Evolutionary conservation across 2,329 filamentous ascomycete species (phyloP).

Genomic region (Cytospora mali): DNA sequence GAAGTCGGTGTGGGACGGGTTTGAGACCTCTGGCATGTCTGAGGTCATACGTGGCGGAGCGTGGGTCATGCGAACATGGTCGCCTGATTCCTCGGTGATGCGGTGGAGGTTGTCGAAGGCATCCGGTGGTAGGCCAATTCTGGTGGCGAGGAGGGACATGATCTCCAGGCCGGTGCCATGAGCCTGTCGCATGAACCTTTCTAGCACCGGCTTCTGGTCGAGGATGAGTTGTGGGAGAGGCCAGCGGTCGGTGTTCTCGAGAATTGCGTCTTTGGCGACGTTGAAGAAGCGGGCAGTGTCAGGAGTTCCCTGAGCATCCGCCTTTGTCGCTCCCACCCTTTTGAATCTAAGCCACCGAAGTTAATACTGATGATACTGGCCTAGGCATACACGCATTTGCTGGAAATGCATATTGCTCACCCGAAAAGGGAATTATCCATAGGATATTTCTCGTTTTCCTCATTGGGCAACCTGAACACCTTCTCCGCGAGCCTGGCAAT

Average conservation of each 20-base stretch:
- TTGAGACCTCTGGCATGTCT: conserved; percentile 28
- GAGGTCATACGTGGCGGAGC: conserved; percentile 23
- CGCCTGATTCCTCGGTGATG: conserved; percentile 25
- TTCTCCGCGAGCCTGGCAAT: conserved; percentile 26
- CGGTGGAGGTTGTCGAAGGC: conserved; percentile 24
- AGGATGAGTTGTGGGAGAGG: conserved; percentile 17
- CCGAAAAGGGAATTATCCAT: conserved; percentile 27
- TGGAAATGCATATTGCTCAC: not conserved
- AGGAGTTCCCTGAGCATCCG: conserved; percentile 24
- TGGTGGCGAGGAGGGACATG: conserved; percentile 20
- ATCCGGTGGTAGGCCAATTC: conserved; percentile 19
- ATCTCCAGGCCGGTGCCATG: conserved; percentile 24
- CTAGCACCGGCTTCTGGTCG: conserved; percentile 21
- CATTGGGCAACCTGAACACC: conserved; percentile 23
- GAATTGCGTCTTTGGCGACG: conserved; percentile 29
- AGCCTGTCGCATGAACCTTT: conserved; percentile 22
- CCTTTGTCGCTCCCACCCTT: conserved; percentile 21
- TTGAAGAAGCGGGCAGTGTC: conserved; percentile 29
- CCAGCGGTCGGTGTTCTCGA: conserved; percentile 26
- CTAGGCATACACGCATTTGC: not conserved
- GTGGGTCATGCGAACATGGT: conserved; percentile 29
- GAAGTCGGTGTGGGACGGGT: conserved; percentile 41
- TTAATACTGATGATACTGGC: not conserved
- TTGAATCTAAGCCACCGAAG: conserved; percentile 19
- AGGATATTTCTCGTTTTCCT: conserved; percentile 27